Evolutionary conservation across 768 basidiomycete genomes (phyloP).

Genomic region (Suillus subaureus): DNA sequence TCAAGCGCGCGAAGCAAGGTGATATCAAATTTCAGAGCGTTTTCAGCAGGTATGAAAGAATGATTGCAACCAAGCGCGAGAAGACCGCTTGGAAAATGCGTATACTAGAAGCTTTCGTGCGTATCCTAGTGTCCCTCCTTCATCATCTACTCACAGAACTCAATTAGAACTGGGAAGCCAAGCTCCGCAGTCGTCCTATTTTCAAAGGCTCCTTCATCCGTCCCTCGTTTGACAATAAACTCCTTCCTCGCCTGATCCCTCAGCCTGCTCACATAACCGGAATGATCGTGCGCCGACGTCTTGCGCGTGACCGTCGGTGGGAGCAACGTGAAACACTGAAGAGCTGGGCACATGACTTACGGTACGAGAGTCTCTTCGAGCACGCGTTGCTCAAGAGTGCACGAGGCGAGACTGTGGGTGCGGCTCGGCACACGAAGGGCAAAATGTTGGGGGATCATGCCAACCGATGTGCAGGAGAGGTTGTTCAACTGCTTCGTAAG

Average conservation of each 20-base stretch:
- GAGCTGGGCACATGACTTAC: conserved; percentile 37
- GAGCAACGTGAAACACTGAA: conserved; percentile 34
- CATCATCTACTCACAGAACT: background rate
- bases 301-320: conserved; percentile 48
- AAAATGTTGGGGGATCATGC: background rate
- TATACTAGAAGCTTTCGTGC: conserved; percentile 54
- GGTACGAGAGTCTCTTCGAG: conserved; percentile 44
- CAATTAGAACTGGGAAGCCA: conserved; percentile 55
- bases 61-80: conserved; percentile 54
- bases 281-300: conserved; percentile 61
- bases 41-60: conserved; percentile 57
- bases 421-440: background rate
- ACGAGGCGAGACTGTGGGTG: background rate
- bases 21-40: conserved; percentile 48
- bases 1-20: conserved; percentile 54
- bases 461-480: background rate
- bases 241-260: conserved; percentile 78
- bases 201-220: conserved; percentile 74
- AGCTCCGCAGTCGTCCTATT: conserved; percentile 60
- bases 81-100: conserved; percentile 51
- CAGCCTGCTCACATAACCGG: conserved; percentile 73
- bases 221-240: conserved; percentile 61
- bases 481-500: background rate
- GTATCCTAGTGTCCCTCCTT: conserved; percentile 18
- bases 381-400: conserved; percentile 11